phyloP scores from a whole-genome alignment of 2,329 filamentous ascomycete genomes.

The Cercospora sojina region DNA sequence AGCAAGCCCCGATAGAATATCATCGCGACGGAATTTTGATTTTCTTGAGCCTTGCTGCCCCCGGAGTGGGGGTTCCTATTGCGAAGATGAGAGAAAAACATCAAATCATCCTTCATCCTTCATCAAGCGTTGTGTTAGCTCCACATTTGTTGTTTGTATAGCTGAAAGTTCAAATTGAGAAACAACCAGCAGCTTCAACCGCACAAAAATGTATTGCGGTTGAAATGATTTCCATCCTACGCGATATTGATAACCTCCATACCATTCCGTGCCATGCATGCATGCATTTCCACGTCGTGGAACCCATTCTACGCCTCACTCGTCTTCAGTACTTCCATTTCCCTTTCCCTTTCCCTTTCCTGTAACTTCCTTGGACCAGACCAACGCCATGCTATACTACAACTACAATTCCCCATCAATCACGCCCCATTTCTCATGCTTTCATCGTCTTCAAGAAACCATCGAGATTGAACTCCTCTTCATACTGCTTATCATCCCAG shows the following conservation, averaged over 20 bases:
- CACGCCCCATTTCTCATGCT: slow-evolving; percentile 30
- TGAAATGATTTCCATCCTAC: not conserved
- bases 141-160: not conserved
- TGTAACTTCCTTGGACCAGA: not conserved
- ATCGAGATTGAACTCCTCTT: slow-evolving; percentile 95
- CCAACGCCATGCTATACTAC: slow-evolving; percentile 14
- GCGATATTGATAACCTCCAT: not conserved
- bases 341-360: not conserved
- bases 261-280: not conserved
- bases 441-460: slow-evolving; percentile 96
- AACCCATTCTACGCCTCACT: not conserved
- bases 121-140: not conserved
- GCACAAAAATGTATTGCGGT: not conserved
- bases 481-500: slow-evolving; percentile 97
- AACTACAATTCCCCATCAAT: not conserved
- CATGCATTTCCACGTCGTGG: not conserved
- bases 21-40: no score
- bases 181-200: not conserved
- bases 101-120: no score
- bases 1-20: no score
- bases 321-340: not conserved
- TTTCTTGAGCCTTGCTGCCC: no score
- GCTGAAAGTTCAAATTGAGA: not conserved
- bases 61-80: no score
- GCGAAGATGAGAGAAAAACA: no score